Conservation (phyloP, 164 flowering plant genomes). For the Tetrastigma voinierianum region DNA sequence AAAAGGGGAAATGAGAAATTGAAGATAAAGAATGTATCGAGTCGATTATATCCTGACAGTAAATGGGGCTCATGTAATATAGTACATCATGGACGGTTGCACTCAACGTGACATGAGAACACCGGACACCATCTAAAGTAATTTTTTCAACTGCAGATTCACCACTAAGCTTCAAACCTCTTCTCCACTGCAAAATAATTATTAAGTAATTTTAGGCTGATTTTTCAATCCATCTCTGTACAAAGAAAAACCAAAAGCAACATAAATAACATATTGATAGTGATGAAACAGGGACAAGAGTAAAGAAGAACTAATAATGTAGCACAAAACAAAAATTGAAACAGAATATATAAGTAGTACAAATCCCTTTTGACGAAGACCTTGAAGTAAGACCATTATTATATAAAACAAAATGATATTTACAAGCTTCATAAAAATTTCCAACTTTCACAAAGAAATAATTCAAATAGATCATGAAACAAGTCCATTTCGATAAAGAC, state of each 20-base stretch:
- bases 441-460: neutral
- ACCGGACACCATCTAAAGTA: constrained; percentile 91
- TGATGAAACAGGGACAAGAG: neutral
- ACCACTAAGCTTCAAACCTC: constrained; percentile 89
- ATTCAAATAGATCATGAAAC: neutral
- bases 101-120: constrained; percentile 78
- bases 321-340: neutral
- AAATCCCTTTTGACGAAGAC: too few species aligned
- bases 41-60: constrained; percentile 91
- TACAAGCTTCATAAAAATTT: neutral
- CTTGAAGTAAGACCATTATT: neutral
- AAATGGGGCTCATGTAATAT: constrained; percentile 98
- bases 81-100: constrained; percentile 98
- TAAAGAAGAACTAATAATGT: neutral
- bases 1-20: neutral
- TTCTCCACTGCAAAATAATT: constrained; percentile 80
- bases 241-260: neutral
- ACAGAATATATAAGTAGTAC: too few species aligned
- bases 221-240: neutral
- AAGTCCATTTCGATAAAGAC: neutral
- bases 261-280: neutral
- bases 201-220: neutral
- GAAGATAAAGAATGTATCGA: constrained; percentile 52
- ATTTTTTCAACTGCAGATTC: constrained; percentile 86
- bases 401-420: neutral